A percentile compares a stretch with the other conserved stretches of the same genome.
Evolutionary conservation across 805 yeast genomes (phyloP).

Genomic region (Pichia insulana): DNA sequence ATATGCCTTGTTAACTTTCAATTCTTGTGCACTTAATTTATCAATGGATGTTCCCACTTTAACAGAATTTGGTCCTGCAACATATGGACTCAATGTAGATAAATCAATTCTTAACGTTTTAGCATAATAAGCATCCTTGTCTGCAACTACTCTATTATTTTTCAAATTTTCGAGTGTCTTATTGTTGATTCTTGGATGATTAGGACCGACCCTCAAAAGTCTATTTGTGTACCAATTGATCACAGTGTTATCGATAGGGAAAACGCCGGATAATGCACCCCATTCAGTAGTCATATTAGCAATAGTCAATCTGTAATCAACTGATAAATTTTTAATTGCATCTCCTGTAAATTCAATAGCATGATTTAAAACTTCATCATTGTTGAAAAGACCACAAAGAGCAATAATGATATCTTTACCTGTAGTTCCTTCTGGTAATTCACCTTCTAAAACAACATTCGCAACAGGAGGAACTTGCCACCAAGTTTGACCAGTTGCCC

Average conservation of each 20-base stretch:
- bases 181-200: conserved; percentile 75
- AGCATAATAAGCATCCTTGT: conserved; percentile 76
- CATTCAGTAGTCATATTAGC: conserved; percentile 98
- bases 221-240: conserved; percentile 71
- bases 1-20: conserved; percentile 87
- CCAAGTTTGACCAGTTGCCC: conserved; percentile 99
- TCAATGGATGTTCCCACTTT: conserved; percentile 76
- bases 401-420: conserved; percentile 98
- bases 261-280: conserved; percentile 96
- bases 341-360: conserved; percentile 92
- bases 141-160: conserved; percentile 43
- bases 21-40: conserved; percentile 61
- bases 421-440: conserved; percentile 76
- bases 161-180: conserved; percentile 45
- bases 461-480: conserved; percentile 99
- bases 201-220: conserved; percentile 32
- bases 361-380: conserved; percentile 87
- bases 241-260: conserved; percentile 86
- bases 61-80: conserved; percentile 97
- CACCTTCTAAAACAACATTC: conserved; percentile 75
- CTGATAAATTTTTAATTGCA: conserved; percentile 56
- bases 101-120: conserved; percentile 80
- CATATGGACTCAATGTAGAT: conserved; percentile 71
- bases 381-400: conserved; percentile 84
- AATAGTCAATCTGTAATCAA: conserved; percentile 83